Evolutionary conservation across 306 rosid species (phyloP), one percentile per base, ranked within the genome.

Genomic region (Casuarina equisetifolia): DNA sequence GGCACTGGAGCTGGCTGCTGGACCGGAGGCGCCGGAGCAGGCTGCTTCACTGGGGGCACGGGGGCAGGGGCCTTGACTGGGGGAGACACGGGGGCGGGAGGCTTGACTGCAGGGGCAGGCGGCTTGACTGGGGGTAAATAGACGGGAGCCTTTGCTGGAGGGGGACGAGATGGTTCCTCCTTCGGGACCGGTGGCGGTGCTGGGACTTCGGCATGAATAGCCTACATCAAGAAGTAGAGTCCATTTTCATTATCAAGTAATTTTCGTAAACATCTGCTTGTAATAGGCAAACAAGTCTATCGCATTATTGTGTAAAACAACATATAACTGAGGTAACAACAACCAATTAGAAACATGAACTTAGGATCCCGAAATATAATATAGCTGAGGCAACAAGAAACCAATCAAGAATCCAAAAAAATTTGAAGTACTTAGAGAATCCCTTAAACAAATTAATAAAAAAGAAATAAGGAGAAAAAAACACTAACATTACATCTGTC

Each of bases 51-150:
- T 5, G 79, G 84, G 4, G 86, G 49, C 38, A 44, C 9, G 35
- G 87, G 81, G 4, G 71, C 58, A 5, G 92, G 90, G 20, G 89
- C 74, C 25, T 76, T 74, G 32, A 49, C 71, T 10, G 79, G 84
- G 4, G 86, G 49, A 25, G 32, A 25, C 32, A 25, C 32, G 32
- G 32, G 32, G 16, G 45, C 81, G 0, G 82, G 74, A 0, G 78
- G 52, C 44, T 53, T 78, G 0, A 72, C 57, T 0, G 85, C 70
- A 71, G 71, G 42, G 50, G 53, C 55, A n/a, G 69, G 44, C 40
- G 74, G 43, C 63, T 69, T 78, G 42, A n/a, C 38, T 2, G 80
- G 71, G 2, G 82, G 76, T 12, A 54, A 45, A 4, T 82, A 48
- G 5, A 6, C 3, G 9, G 76, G 66, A 49, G 61, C 38, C 67